These are phyloP conservation scores for Borealophlyctis nickersoniae DNA, from an alignment of 192 early-diverging fungal species.

Conservation along the genomic window DNA sequence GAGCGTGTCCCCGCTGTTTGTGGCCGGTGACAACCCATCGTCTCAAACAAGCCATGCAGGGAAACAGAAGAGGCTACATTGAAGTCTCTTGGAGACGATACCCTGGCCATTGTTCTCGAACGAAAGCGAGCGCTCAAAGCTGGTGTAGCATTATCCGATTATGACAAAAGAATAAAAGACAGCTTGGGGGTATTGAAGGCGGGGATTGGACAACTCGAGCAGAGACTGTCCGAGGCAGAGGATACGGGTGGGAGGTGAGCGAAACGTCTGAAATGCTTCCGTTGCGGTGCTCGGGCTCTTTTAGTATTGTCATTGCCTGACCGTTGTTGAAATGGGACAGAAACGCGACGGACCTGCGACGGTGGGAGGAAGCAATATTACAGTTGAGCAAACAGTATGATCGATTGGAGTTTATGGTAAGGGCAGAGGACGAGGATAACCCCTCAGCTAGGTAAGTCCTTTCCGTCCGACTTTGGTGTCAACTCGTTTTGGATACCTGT, in stretches of 20 bases:
- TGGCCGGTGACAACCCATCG: too few species aligned
- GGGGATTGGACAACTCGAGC: slow-evolving; percentile 54
- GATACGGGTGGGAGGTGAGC: slow-evolving; percentile 46
- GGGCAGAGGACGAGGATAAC: slow-evolving; percentile 13
- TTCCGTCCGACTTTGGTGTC: neutral
- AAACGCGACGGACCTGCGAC: slow-evolving; percentile 44
- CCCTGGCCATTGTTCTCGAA: slow-evolving; percentile 52
- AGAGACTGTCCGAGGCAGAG: slow-evolving; percentile 53
- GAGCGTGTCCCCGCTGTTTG: too few species aligned
- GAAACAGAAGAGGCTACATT: slow-evolving; percentile 35
- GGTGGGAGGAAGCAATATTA: slow-evolving; percentile 65
- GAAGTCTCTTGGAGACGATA: slow-evolving; percentile 55
- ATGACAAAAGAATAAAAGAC: slow-evolving; percentile 52
- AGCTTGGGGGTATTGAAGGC: slow-evolving; percentile 48
- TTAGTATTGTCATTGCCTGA: neutral
- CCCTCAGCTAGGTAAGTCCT: slow-evolving; percentile 1
- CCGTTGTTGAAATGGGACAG: slow-evolving; percentile 17
- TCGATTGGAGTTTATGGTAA: slow-evolving; percentile 22
- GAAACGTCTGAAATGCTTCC: slow-evolving; percentile 6
- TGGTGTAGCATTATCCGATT: slow-evolving; percentile 44
- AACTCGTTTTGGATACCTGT: neutral
- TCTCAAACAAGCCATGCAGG: slow-evolving; percentile 27
- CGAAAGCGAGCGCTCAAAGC: slow-evolving; percentile 48
- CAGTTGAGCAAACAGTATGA: slow-evolving; percentile 61
- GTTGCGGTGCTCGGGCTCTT: neutral